Evolutionary conservation across 768 basidiomycete species (phyloP).

Genomic region (Auriculariales sp.): DNA sequence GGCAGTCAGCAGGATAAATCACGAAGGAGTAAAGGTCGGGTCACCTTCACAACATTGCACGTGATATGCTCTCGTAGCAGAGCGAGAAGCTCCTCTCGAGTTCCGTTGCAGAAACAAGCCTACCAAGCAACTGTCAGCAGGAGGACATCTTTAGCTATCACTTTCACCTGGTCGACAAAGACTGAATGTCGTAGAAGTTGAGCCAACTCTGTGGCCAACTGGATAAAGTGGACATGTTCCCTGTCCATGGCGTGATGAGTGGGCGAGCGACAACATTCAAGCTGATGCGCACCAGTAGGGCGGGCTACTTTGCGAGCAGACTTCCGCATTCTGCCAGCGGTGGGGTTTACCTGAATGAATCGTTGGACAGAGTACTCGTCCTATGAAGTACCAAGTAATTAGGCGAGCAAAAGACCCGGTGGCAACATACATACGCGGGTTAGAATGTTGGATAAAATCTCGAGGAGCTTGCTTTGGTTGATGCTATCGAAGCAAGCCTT

Average conservation of each 20-base stretch:
- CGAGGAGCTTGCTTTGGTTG: slow-evolving; percentile 69
- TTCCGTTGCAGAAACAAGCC: slow-evolving; percentile 36
- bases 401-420: not conserved
- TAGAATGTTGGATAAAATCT: slow-evolving; percentile 59
- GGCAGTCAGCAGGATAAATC: not conserved
- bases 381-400: slow-evolving; percentile 21
- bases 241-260: slow-evolving; percentile 22
- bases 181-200: slow-evolving; percentile 54
- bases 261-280: not conserved
- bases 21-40: not conserved
- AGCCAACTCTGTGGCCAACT: slow-evolving; percentile 56
- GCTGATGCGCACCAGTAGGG: slow-evolving; percentile 37
- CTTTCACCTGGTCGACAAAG: slow-evolving; percentile 73
- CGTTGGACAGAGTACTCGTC: slow-evolving; percentile 58
- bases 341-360: slow-evolving; percentile 50
- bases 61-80: slow-evolving; percentile 82
- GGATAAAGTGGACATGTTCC: slow-evolving; percentile 64
- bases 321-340: slow-evolving; percentile 41
- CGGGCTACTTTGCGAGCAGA: slow-evolving; percentile 44
- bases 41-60: slow-evolving; percentile 82
- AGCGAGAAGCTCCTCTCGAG: slow-evolving; percentile 45
- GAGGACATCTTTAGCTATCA: not conserved
- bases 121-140: slow-evolving; percentile 10
- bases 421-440: slow-evolving; percentile 36
- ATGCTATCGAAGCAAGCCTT: slow-evolving; percentile 96